phyloP scores from a whole-genome alignment of 495 filamentous ascomycete genomes.

The Echria macrotheca region DNA sequence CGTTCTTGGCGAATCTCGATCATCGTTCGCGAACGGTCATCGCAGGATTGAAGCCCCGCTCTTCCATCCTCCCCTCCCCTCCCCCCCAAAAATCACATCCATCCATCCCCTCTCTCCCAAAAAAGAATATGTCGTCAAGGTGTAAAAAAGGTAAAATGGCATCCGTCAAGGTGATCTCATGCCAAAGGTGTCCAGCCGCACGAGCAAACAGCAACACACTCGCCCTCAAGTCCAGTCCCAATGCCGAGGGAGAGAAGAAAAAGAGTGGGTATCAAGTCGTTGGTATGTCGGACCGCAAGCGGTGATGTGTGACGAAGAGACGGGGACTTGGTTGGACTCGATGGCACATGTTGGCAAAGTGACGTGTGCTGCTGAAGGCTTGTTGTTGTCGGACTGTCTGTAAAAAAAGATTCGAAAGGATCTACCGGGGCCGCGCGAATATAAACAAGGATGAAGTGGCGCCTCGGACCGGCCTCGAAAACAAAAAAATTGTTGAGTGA shows the following conservation, averaged over 20 bases:
- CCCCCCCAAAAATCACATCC: background rate
- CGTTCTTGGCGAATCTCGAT: no score
- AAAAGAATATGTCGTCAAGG: slow-evolving; percentile 9
- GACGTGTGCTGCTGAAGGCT: no score
- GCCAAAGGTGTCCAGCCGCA: slow-evolving; percentile 2
- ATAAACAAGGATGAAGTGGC: no score
- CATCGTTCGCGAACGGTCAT: no score
- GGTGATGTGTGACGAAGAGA: slow-evolving; percentile 1
- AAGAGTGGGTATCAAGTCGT: slow-evolving; percentile 7
- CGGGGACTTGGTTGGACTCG: no score
- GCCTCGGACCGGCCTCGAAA: no score
- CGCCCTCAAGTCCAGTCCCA: background rate
- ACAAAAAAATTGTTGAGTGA: no score
- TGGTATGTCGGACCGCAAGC: slow-evolving; percentile 5
- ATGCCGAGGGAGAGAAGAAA: background rate
- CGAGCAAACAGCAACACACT: background rate
- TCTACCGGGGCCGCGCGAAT: no score
- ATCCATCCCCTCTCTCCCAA: background rate
- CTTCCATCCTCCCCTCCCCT: background rate
- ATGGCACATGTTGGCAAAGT: no score
- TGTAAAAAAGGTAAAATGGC: background rate
- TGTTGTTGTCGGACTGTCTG: no score
- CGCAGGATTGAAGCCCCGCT: background rate
- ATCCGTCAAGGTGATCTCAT: slow-evolving; percentile 10
- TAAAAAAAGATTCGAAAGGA: no score